Conservation (phyloP, 768 basidiomycete species). For the Podaxis sp. region DNA sequence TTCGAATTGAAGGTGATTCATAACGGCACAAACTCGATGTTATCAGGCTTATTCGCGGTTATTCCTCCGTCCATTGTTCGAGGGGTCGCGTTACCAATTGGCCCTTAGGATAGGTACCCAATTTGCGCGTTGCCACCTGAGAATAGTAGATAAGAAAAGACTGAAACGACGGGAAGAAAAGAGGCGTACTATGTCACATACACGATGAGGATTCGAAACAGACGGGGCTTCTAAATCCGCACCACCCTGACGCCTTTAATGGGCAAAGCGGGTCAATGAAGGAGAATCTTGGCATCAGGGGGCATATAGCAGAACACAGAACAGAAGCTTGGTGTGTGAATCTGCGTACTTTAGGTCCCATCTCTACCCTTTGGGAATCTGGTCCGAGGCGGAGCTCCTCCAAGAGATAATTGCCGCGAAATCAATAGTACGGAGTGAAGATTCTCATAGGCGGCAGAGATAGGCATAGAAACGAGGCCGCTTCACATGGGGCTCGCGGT, state of each 20-base stretch:
- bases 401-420: not conserved
- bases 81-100: no score
- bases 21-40: not conserved
- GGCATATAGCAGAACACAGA: not conserved
- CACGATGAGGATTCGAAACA: not conserved
- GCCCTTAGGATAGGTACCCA: not conserved
- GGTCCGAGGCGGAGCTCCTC: not conserved
- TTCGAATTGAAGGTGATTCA: not conserved
- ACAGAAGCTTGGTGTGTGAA: not conserved
- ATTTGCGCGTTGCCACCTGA: not conserved
- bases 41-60: no score
- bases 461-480: not conserved
- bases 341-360: not conserved
- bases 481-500: not conserved
- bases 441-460: not conserved
- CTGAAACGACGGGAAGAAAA: not conserved
- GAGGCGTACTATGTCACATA: not conserved
- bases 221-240: slow-evolving; percentile 4
- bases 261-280: not conserved
- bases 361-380: not conserved
- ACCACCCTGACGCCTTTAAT: not conserved
- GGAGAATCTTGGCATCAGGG: not conserved
- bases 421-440: not conserved
- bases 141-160: not conserved
- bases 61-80: no score